These are phyloP conservation scores for Mucor mucedo DNA, from an alignment of 371 early-diverging fungal genomes.

Conservation along the genomic window DNA sequence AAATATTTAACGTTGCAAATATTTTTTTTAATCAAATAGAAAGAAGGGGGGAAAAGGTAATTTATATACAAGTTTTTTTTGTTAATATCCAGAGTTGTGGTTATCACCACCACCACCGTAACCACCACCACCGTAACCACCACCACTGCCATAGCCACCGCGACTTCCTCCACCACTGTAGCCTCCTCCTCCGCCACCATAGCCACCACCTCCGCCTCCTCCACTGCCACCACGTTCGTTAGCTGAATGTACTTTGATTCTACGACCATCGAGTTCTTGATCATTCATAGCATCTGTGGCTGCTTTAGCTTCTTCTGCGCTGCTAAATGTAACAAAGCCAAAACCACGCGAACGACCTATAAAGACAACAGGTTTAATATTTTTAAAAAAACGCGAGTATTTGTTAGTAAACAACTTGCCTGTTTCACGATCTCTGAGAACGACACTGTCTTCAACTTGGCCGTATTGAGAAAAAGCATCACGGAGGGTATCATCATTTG, in stretches of 20 bases:
- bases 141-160: too few relatives aligned
- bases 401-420: conserved; percentile 1
- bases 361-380: not conserved
- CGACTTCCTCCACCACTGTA: too few relatives aligned
- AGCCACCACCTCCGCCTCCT: not conserved
- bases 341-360: conserved; percentile 13
- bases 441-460: conserved; percentile 2
- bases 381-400: too few relatives aligned
- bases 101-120: too few relatives aligned
- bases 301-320: not conserved
- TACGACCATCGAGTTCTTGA: conserved; percentile 7
- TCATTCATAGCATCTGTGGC: not conserved
- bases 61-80: too few relatives aligned
- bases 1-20: too few relatives aligned
- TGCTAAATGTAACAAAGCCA: conserved; percentile 1
- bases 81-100: too few relatives aligned
- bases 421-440: conserved; percentile 14
- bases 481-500: not conserved
- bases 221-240: not conserved
- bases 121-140: too few relatives aligned
- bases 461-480: not conserved
- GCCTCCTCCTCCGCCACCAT: too few relatives aligned
- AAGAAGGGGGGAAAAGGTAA: too few relatives aligned
- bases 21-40: too few relatives aligned
- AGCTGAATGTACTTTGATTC: not conserved